These are phyloP conservation scores for Podaxis rugospora DNA, from an alignment of 768 basidiomycete species.

Conservation along the genomic window DNA sequence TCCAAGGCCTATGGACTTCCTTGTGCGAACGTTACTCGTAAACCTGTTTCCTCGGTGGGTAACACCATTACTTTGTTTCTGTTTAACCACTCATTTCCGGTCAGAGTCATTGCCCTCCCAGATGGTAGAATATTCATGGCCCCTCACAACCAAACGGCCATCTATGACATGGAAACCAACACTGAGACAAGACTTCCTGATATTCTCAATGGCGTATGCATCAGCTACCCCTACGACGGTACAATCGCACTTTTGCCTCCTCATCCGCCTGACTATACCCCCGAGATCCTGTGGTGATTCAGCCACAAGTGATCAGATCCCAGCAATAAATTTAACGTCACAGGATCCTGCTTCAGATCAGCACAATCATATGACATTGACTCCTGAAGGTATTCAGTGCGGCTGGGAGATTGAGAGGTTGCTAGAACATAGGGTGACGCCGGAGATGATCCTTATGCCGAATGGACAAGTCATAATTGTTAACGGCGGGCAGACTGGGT, in stretches of 20 bases:
- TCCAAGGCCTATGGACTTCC: conserved; percentile 22
- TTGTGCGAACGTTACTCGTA: conserved; percentile 22
- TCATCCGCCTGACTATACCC: conserved; percentile 33
- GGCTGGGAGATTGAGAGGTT: conserved; percentile 46
- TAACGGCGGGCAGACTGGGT: conserved; percentile 39
- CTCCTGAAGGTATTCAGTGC: conserved; percentile 33
- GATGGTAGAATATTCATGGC: conserved; percentile 37
- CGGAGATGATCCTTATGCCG: conserved; percentile 35
- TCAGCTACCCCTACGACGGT: conserved; percentile 35
- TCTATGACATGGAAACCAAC: conserved; percentile 33
- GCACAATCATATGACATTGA: conserved; percentile 37
- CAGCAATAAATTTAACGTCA: conserved; percentile 27
- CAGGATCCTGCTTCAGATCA: conserved; percentile 39
- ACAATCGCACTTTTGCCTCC: conserved; percentile 32
- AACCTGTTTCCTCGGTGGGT: conserved; percentile 25
- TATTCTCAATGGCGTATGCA: conserved; percentile 39
- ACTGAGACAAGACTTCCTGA: conserved; percentile 34
- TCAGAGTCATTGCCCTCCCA: conserved; percentile 30
- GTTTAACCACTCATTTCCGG: not conserved
- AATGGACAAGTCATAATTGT: conserved; percentile 41
- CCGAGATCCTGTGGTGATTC: conserved; percentile 44
- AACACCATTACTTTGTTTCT: not conserved
- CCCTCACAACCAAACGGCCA: conserved; percentile 37
- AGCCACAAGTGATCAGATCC: conserved; percentile 25
- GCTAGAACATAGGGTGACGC: conserved; percentile 34